Percentiles rank a stretch among this genome's conserved stretches.
Evolutionary conservation across 495 filamentous ascomycete species (phyloP).

Genomic region (Penicillium malachiteum): DNA sequence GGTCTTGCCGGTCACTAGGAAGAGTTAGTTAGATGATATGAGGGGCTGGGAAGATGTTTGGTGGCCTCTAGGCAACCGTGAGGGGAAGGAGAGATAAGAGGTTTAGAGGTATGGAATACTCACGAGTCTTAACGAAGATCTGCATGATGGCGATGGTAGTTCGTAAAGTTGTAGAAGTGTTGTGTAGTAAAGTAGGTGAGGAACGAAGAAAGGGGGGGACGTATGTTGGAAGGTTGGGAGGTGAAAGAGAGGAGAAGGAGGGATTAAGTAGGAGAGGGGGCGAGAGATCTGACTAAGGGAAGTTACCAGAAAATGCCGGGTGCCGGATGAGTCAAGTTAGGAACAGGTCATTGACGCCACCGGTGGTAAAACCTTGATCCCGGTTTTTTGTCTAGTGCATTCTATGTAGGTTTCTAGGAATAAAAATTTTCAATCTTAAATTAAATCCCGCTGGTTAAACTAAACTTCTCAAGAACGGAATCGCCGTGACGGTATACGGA

Average conservation of each 20-base stretch:
- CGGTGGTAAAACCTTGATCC: slow-evolving; percentile 7
- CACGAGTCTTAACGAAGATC: slow-evolving; percentile 97
- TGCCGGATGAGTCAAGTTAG: slow-evolving; percentile 31
- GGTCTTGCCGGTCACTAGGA: slow-evolving; percentile 86
- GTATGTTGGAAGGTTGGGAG: slow-evolving; percentile 6
- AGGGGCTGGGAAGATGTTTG: slow-evolving; percentile 7
- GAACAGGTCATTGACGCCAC: slow-evolving; percentile 26
- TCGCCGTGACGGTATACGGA: not conserved
- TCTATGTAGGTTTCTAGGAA: not conserved
- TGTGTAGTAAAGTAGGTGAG: slow-evolving; percentile 6
- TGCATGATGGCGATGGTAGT: slow-evolving; percentile 62
- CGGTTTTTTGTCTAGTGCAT: slow-evolving; percentile 3
- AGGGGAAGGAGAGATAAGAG: slow-evolving; percentile 3
- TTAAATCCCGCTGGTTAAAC: not conserved
- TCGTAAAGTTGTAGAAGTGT: slow-evolving; percentile 7
- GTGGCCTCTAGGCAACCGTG: not conserved
- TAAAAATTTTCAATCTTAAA: not conserved
- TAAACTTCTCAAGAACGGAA: not conserved
- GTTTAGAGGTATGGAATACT: slow-evolving; percentile 47
- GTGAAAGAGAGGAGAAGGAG: slow-evolving; percentile 18
- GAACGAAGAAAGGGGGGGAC: slow-evolving; percentile 10
- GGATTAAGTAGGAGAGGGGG: slow-evolving; percentile 35
- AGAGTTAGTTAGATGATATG: slow-evolving; percentile 14
- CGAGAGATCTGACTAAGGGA: slow-evolving; percentile 42
- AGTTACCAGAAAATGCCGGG: slow-evolving; percentile 24